Percentiles rank a stretch among this genome's conserved stretches.
These are phyloP conservation scores for Cicer cuneatum DNA, from an alignment of 306 rosid species.

Conservation along the genomic window DNA sequence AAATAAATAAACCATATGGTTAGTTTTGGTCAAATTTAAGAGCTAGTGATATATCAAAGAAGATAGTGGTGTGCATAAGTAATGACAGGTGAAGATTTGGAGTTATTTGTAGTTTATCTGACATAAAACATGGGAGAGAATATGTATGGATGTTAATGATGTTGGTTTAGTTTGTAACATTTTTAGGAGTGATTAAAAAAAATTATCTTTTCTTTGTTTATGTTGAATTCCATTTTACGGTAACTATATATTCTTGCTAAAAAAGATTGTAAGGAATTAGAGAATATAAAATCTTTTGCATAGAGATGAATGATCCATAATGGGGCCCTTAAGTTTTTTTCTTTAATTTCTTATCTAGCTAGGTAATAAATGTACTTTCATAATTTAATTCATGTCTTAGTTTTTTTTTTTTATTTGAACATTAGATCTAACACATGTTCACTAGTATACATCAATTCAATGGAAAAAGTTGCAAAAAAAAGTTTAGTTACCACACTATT, in stretches of 20 bases:
- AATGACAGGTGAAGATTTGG: constrained; percentile 69
- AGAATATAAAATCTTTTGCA: constrained; percentile 34
- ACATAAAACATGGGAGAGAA: constrained; percentile 91
- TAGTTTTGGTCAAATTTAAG: constrained; percentile 45
- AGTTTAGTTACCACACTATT: neutral
- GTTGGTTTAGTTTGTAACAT: constrained; percentile 50
- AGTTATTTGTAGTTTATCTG: constrained; percentile 74
- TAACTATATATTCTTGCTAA: constrained; percentile 38
- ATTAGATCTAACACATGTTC: constrained; percentile 24
- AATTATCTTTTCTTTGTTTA: constrained; percentile 40
- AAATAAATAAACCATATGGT: constrained; percentile 43
- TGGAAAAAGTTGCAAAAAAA: neutral
- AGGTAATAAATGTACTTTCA: constrained; percentile 10
- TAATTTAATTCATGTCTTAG: constrained; percentile 19
- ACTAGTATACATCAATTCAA: constrained; percentile 10
- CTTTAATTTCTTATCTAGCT: constrained; percentile 24
- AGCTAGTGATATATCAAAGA: constrained; percentile 54
- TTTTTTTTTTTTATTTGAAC: constrained; percentile 20
- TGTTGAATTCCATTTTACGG: constrained; percentile 40
- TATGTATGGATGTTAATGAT: constrained; percentile 60
- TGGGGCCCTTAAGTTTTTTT: neutral
- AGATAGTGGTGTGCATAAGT: constrained; percentile 55
- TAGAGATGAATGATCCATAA: constrained; percentile 24
- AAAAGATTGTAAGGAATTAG: constrained; percentile 37
- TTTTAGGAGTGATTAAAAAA: constrained; percentile 41